phyloP scores from a whole-genome alignment of 495 filamentous ascomycete species.

The Penicillium fimorum region DNA sequence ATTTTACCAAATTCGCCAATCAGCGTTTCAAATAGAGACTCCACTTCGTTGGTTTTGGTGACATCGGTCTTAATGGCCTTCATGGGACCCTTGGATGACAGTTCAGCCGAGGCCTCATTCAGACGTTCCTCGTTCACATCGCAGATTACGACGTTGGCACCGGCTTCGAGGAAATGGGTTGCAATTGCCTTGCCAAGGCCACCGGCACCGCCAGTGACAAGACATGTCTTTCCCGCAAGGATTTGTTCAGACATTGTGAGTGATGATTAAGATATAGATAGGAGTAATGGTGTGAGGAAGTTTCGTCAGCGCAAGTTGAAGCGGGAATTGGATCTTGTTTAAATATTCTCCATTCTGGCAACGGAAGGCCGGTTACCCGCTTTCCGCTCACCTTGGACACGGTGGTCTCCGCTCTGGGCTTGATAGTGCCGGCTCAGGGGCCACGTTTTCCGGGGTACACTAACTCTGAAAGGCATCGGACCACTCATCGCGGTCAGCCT shows the following conservation, averaged over 20 bases:
- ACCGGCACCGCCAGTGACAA: slow-evolving; percentile 42
- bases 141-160: slow-evolving; percentile 44
- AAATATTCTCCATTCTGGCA: slow-evolving; percentile 6
- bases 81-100: slow-evolving; percentile 36
- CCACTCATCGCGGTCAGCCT: slow-evolving; percentile 1
- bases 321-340: background rate
- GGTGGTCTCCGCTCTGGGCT: slow-evolving; percentile 4
- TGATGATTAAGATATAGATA: background rate
- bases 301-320: background rate
- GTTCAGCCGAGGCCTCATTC: slow-evolving; percentile 38
- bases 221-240: slow-evolving; percentile 36
- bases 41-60: slow-evolving; percentile 31
- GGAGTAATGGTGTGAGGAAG: background rate
- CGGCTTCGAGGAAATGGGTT: slow-evolving; percentile 34
- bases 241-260: slow-evolving; percentile 24
- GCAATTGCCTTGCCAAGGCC: slow-evolving; percentile 49
- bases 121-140: slow-evolving; percentile 39
- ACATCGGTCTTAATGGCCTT: slow-evolving; percentile 44
- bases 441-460: slow-evolving; percentile 8
- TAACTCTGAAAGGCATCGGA: background rate
- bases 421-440: slow-evolving; percentile 8
- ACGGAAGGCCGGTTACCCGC: slow-evolving; percentile 14
- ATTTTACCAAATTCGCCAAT: slow-evolving; percentile 32
- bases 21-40: slow-evolving; percentile 37
- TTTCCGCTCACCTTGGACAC: slow-evolving; percentile 11